Evolutionary conservation across 1,139 yeast species (phyloP), one percentile per base, ranked within the genome.

Genomic region (Hansenula lynferdii): DNA sequence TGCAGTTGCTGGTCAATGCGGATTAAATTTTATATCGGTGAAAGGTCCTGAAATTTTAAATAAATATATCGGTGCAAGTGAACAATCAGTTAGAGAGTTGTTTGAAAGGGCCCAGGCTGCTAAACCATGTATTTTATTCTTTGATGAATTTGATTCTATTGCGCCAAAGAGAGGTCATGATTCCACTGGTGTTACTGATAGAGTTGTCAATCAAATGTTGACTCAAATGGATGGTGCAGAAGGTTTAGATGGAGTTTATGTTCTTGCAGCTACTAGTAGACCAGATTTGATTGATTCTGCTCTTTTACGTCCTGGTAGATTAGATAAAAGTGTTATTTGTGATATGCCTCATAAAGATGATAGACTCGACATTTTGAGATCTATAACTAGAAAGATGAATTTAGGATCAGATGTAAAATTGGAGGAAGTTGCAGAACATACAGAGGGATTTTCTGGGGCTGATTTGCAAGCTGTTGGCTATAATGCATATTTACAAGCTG

Each of bases 161-260:
- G 97, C 97, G 0, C 97, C 98, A 1, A 90, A 90, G 60, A 80
- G 98, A 69, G 98, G 98, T 1, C 97, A 90, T 56, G 98, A 92
- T 56, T 85, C 96, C 3, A 90, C 98, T 0, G 98, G 97, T 44
- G 98, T 92, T 6, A 92, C 98, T 1, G 98, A 92, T 59, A 75
- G 98, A 54, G 97, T 92, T 30, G 98, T 92, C 29, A 94, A 94
- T 61, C 98, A 92, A 58, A 77, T 92, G 80, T 75, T 92, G 54
- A 92, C 98, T 0, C 97, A 94, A 59, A 89, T 92, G 96, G 99
- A 92, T 62, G 99, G 99, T 65, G 97, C 97, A 1, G 98, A 92
- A 60, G 97, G 97, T 0, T 67, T 90, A 27, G 97, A 90, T 54
- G 97, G 97, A 1, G 98, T 94, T 4, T 92, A 92, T 56, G 96